phyloP scores from a whole-genome alignment of 1,284 basidiomycete genomes.

The Thecaphora frezii region DNA sequence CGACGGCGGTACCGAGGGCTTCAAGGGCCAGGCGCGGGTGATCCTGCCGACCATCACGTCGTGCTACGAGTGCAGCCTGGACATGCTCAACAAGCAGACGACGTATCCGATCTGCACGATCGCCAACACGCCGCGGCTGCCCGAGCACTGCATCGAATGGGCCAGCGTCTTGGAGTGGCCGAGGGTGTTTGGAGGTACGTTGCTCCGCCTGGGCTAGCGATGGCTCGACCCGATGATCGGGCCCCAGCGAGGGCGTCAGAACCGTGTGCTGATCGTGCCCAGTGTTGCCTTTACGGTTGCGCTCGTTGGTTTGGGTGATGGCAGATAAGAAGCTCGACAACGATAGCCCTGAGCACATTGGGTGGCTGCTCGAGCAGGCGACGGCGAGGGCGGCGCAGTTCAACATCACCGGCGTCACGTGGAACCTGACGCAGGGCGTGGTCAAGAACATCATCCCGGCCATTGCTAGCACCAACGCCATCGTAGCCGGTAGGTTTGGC shows the following conservation, averaged over 20 bases:
- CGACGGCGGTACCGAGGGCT: slow-evolving; percentile 99
- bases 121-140: slow-evolving; percentile 94
- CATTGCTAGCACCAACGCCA: slow-evolving; percentile 56
- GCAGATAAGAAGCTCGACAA: slow-evolving; percentile 54
- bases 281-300: too few species aligned
- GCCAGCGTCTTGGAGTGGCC: slow-evolving; percentile 99
- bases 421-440: slow-evolving; percentile 95
- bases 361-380: slow-evolving; percentile 85
- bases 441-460: slow-evolving; percentile 99
- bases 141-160: slow-evolving; percentile 99
- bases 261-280: too few species aligned
- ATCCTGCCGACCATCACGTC: slow-evolving; percentile 93
- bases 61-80: slow-evolving; percentile 97
- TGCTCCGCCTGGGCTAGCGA: too few species aligned
- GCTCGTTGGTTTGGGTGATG: neutral
- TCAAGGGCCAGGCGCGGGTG: slow-evolving; percentile 96
- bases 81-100: slow-evolving; percentile 96
- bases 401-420: slow-evolving; percentile 96
- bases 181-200: slow-evolving; percentile 75
- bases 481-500: slow-evolving; percentile 42
- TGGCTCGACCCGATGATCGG: too few species aligned
- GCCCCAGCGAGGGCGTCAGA: too few species aligned
- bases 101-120: slow-evolving; percentile 98
- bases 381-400: slow-evolving; percentile 76
- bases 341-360: slow-evolving; percentile 94